These are phyloP conservation scores for Rusavskia elegans DNA, from an alignment of 495 filamentous ascomycete species.

Conservation along the genomic window DNA sequence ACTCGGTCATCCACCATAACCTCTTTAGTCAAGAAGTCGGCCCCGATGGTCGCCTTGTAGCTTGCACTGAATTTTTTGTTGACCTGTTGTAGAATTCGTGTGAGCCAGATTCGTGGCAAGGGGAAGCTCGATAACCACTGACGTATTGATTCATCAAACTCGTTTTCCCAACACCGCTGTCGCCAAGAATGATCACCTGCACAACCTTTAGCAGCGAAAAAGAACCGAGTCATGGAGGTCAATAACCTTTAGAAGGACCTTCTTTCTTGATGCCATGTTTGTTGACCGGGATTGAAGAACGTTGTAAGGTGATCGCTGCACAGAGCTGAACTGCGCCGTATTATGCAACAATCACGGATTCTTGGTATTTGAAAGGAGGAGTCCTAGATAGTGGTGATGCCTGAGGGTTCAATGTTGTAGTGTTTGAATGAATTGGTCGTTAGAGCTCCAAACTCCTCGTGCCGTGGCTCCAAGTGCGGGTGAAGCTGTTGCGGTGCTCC, in stretches of 20 bases:
- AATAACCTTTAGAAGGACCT: slow-evolving; percentile 85
- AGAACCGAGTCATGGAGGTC: neutral
- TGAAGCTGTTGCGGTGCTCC: no score
- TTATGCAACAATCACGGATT: no score
- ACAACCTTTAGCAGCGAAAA: neutral
- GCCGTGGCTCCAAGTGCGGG: no score
- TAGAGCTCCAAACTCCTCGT: no score
- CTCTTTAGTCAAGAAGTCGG: slow-evolving; percentile 97
- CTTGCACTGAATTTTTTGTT: slow-evolving; percentile 99
- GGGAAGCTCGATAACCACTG: slow-evolving; percentile 20
- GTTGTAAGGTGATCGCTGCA: no score
- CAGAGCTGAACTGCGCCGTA: no score
- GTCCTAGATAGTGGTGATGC: no score
- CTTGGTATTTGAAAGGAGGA: no score
- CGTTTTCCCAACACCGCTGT: slow-evolving; percentile 97
- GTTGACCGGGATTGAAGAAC: neutral
- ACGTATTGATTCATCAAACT: slow-evolving; percentile 99
- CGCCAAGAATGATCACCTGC: slow-evolving; percentile 94
- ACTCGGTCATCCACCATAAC: slow-evolving; percentile 92
- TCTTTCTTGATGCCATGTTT: slow-evolving; percentile 85
- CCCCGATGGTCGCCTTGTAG: slow-evolving; percentile 98
- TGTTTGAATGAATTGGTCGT: no score
- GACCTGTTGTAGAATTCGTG: slow-evolving; percentile 41
- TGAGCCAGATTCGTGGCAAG: neutral
- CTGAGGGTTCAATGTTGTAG: no score